phyloP scores from a whole-genome alignment of 352 stramenopile species.

The Pythium chondricola region DNA sequence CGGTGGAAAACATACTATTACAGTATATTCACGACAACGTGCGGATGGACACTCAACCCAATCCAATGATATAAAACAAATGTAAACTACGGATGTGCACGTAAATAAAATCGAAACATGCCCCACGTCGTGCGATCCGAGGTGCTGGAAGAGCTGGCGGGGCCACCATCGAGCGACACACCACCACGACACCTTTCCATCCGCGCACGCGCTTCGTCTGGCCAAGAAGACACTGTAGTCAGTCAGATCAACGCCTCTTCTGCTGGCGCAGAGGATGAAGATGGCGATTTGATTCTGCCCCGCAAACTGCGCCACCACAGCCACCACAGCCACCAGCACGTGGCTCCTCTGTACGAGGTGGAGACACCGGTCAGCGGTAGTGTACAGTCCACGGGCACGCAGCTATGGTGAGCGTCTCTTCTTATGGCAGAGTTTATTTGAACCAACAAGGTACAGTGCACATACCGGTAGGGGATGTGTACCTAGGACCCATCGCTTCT shows the following conservation, averaged over 20 bases:
- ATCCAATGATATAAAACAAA: too few relatives aligned
- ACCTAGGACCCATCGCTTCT: too few relatives aligned
- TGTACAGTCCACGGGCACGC: constrained; percentile 5
- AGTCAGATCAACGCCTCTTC: too few relatives aligned
- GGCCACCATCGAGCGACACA: too few relatives aligned
- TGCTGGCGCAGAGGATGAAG: constrained; percentile 7
- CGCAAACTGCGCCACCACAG: background rate
- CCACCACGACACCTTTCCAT: too few relatives aligned
- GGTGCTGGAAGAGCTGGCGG: constrained; percentile 3
- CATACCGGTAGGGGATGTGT: background rate
- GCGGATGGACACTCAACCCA: too few relatives aligned
- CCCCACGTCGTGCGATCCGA: constrained; percentile 12
- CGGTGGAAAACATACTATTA: background rate
- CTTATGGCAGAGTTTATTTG: constrained; percentile 48
- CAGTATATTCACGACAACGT: too few relatives aligned
- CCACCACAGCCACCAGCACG: background rate
- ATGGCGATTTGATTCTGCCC: constrained; percentile 14
- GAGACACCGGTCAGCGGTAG: background rate
- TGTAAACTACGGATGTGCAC: too few relatives aligned
- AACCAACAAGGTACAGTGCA: constrained; percentile 12
- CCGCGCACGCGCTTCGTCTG: too few relatives aligned
- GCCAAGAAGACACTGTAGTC: too few relatives aligned
- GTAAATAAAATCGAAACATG: too few relatives aligned
- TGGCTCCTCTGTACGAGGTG: background rate
- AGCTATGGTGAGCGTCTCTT: constrained; percentile 42